Evolutionary conservation across 2,329 filamentous ascomycete species (phyloP).

Genomic region (Alternaria sp.): DNA sequence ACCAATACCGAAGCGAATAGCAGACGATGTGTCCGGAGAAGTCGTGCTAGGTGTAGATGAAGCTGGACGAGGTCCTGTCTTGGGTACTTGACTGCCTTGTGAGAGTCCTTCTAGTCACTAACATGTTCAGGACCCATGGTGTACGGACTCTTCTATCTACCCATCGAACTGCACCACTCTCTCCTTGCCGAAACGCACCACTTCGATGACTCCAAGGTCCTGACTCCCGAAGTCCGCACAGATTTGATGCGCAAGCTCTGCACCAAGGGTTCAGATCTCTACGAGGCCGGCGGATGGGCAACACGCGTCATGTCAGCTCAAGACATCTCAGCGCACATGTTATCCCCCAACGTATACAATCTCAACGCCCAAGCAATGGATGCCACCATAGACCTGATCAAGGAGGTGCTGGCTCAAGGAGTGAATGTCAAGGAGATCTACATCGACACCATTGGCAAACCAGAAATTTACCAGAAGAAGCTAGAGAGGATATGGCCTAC

Average conservation of each 20-base stretch:
- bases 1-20: slow-evolving; percentile 52
- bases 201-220: slow-evolving; percentile 95
- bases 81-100: slow-evolving; percentile 66
- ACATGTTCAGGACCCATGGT: slow-evolving; percentile 70
- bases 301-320: slow-evolving; percentile 81
- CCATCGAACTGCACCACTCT: slow-evolving; percentile 70
- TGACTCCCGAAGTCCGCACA: slow-evolving; percentile 81
- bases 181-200: slow-evolving; percentile 81
- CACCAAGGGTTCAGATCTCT: slow-evolving; percentile 66
- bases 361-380: slow-evolving; percentile 97
- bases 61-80: slow-evolving; percentile 91
- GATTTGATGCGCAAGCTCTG: slow-evolving; percentile 77
- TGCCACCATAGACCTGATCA: slow-evolving; percentile 84
- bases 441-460: slow-evolving; percentile 92
- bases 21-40: slow-evolving; percentile 59
- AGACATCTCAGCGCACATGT: slow-evolving; percentile 83
- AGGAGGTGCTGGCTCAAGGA: slow-evolving; percentile 76
- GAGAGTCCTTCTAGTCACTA: slow-evolving; percentile 9
- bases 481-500: slow-evolving; percentile 86
- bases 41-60: slow-evolving; percentile 92
- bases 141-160: slow-evolving; percentile 75
- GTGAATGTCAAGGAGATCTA: slow-evolving; percentile 90
- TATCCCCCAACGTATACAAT: slow-evolving; percentile 77
- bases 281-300: slow-evolving; percentile 81
- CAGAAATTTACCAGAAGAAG: slow-evolving; percentile 82